Percentiles rank a stretch among this genome's conserved stretches.
Evolutionary conservation across 129 eudicot genomes (phyloP).

Genomic region (Glebionis coronaria): DNA sequence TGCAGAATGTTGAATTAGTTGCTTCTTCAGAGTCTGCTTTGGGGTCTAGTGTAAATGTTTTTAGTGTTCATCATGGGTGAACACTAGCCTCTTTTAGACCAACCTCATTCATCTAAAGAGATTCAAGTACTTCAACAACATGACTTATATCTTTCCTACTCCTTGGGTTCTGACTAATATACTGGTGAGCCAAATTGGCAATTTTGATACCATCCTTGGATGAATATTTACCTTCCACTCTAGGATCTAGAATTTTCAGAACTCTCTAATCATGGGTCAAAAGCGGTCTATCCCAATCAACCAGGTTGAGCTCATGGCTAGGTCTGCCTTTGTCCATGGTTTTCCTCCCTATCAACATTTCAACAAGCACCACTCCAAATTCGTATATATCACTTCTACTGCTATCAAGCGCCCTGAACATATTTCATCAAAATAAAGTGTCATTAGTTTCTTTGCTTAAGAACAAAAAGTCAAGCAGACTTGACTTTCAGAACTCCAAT

Average conservation of each 20-base stretch:
- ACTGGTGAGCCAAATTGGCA: slow-evolving; percentile 69
- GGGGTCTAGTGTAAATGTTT: too few species aligned
- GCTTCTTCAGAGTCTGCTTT: too few species aligned
- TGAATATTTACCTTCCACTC: slow-evolving; percentile 74
- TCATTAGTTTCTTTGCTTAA: too few species aligned
- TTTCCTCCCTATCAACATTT: slow-evolving; percentile 77
- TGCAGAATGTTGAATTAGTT: too few species aligned
- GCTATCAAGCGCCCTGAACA: slow-evolving; percentile 80
- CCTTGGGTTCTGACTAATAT: slow-evolving; percentile 81
- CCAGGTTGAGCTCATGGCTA: slow-evolving; percentile 78
- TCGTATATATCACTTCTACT: slow-evolving; percentile 85
- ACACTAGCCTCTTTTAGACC: slow-evolving; percentile 32
- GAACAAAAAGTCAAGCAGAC: too few species aligned
- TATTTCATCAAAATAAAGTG: slow-evolving; percentile 7
- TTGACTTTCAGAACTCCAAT: too few species aligned
- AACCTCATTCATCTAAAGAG: slow-evolving; percentile 38
- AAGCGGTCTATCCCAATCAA: slow-evolving; percentile 88
- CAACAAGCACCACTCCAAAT: slow-evolving; percentile 83
- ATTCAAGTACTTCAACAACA: slow-evolving; percentile 68
- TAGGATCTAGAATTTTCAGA: slow-evolving; percentile 55
- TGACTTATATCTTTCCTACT: slow-evolving; percentile 67
- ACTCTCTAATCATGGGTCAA: slow-evolving; percentile 66
- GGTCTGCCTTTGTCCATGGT: slow-evolving; percentile 84
- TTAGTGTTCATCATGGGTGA: not conserved
- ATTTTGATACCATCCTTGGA: slow-evolving; percentile 48